Base-by-base conservation (phyloP, 2,329 filamentous ascomycete species). In the Verticillium nubilum region DNA sequence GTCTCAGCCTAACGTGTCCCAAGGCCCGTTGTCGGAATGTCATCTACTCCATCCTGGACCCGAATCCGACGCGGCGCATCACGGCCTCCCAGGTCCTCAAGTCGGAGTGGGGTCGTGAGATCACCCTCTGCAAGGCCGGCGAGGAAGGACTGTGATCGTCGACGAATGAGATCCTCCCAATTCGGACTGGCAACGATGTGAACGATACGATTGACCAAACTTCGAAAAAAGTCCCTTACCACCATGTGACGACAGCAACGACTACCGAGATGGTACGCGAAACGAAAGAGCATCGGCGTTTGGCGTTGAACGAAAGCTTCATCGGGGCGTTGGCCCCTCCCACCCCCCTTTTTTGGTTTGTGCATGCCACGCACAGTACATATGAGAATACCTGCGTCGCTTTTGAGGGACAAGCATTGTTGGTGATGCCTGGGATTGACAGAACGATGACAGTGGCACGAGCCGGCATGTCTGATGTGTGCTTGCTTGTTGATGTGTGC, bases 41-140 rank as follows among this genome's bases (percentile, higher is more conserved):
- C 69, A 97, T 99, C 72, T 99, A 99, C 78, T 98, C 93, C 25
- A 97, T 99, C 65, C 84, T 99, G 53, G 95, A 99, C 71, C 95
- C 95, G 29, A 97, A 97, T 72, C 92, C 95, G 27, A 86, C 86
- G 60, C 89, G 95, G 64, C 91, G 95, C 67, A 94, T 99, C 72
- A 97, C 92, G 29, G 94, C 95, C 60, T 94, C 93, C 47, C 95
- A 99, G 77, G 92, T 98, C 60, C 86, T 99, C 69, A 97, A 97
- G 76, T 98, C 94, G 4, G 95, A 99, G 79, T 99, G 95, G 95
- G 92, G 95, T 66, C 91, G 95, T 67, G 94, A 97, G 75, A 97
- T 98, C 76, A 96, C 93, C 77, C 84, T 98, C 60, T 99, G 95
- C 80, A 95, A 93, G 76, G 94, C 95, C 62, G 95, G 94, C 66